Conservation (phyloP, 257 asterid genomes). For the Buddleja alternifolia region DNA sequence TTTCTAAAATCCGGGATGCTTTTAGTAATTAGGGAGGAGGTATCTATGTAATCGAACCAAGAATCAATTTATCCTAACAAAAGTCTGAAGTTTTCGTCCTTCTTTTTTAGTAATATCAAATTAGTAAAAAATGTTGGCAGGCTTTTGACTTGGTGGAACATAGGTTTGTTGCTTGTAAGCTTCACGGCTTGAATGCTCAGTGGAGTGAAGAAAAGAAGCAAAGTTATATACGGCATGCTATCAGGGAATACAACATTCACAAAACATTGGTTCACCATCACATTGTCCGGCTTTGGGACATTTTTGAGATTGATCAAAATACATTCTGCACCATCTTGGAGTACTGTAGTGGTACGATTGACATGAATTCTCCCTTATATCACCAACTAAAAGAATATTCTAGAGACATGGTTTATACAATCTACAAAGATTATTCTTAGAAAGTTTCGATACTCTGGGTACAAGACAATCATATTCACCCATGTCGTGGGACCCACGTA, state of each 20-base stretch:
- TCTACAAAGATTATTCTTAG: no score
- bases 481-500: no score
- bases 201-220: constrained; percentile 99
- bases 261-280: constrained; percentile 88
- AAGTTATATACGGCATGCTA: constrained; percentile 94
- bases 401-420: background rate
- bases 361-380: constrained; percentile 7
- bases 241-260: constrained; percentile 98
- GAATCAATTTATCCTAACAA: background rate
- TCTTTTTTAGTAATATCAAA: constrained; percentile 4
- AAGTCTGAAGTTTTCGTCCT: background rate
- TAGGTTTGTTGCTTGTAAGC: constrained; percentile 98
- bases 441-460: no score
- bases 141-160: constrained; percentile 98
- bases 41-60: no score
- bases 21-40: no score
- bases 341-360: constrained; percentile 84
- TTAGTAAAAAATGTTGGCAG: constrained; percentile 48
- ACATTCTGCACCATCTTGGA: constrained; percentile 98
- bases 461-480: no score
- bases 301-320: constrained; percentile 94
- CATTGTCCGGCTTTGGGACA: constrained; percentile 98
- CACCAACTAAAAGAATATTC: constrained; percentile 1
- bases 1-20: no score
- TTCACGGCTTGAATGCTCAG: constrained; percentile 94